Evolutionary conservation across 2,329 filamentous ascomycete species (phyloP).

Genomic region (Aspergillus caelatus): DNA sequence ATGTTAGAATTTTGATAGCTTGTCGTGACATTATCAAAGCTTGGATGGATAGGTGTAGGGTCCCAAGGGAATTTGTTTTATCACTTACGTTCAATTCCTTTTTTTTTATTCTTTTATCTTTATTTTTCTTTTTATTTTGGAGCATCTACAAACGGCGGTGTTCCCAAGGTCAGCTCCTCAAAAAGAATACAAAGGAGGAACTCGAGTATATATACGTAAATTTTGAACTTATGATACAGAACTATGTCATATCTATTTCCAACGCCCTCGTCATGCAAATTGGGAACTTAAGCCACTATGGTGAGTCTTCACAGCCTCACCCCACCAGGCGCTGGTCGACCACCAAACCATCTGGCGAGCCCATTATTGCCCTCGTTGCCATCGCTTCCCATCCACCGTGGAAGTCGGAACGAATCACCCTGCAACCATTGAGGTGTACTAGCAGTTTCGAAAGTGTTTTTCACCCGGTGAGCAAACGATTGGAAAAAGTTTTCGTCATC

Average conservation of each 20-base stretch:
- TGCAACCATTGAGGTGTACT: slow-evolving; percentile 82
- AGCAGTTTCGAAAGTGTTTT: slow-evolving; percentile 86
- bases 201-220: neutral
- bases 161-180: neutral
- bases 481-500: slow-evolving; percentile 83
- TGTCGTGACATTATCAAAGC: too few species aligned
- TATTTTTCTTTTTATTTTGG: too few species aligned
- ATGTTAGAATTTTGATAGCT: too few species aligned
- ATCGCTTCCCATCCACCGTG: slow-evolving; percentile 76
- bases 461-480: slow-evolving; percentile 79
- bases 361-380: slow-evolving; percentile 39
- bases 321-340: slow-evolving; percentile 42
- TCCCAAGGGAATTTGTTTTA: too few species aligned
- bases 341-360: slow-evolving; percentile 44
- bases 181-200: neutral
- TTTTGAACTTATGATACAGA: slow-evolving; percentile 13
- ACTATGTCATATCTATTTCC: slow-evolving; percentile 12
- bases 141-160: neutral
- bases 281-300: slow-evolving; percentile 8
- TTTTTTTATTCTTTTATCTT: too few species aligned
- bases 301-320: slow-evolving; percentile 42
- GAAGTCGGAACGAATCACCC: slow-evolving; percentile 73
- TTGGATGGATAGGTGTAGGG: too few species aligned
- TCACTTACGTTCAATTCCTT: too few species aligned
- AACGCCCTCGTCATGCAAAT: slow-evolving; percentile 31